A percentile compares a stretch with the other conserved stretches of the same genome.
phyloP scores from a whole-genome alignment of 805 yeast genomes.

The Pichia membranifaciens region DNA sequence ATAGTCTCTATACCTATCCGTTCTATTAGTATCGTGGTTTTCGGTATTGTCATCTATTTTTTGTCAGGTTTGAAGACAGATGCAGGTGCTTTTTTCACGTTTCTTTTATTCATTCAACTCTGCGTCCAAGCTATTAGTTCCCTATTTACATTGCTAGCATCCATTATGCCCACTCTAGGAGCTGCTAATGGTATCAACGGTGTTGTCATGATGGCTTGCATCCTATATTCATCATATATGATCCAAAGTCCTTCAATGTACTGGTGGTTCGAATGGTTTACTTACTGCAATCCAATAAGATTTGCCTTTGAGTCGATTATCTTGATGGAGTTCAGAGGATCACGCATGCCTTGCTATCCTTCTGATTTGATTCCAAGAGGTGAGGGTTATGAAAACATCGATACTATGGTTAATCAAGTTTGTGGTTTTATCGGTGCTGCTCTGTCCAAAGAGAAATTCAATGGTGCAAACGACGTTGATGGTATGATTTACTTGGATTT shows the following conservation, averaged over 20 bases:
- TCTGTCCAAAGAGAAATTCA: conserved; percentile 17
- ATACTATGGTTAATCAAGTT: conserved; percentile 33
- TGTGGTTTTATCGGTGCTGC: conserved; percentile 51
- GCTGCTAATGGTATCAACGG: conserved; percentile 60
- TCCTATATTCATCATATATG: conserved; percentile 59
- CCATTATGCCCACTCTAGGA: conserved; percentile 41
- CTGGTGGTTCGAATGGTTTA: conserved; percentile 59
- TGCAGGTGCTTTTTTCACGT: conserved; percentile 52
- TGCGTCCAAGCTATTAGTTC: conserved; percentile 42
- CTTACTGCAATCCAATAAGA: conserved; percentile 43
- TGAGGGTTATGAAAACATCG: conserved; percentile 41
- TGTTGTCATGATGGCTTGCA: conserved; percentile 42
- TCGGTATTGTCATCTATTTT: conserved; percentile 45
- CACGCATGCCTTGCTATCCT: conserved; percentile 44
- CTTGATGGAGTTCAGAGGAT: conserved; percentile 50
- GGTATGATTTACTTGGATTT: conserved; percentile 45
- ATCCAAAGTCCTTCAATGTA: conserved; percentile 53
- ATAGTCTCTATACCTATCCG: conserved; percentile 54
- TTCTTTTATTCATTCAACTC: conserved; percentile 35
- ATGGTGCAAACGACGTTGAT: conserved; percentile 33
- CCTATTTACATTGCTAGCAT: conserved; percentile 49
- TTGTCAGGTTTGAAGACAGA: conserved; percentile 44
- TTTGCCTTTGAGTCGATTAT: conserved; percentile 52
- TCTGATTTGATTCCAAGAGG: conserved; percentile 46
- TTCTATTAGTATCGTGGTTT: conserved; percentile 41